Conservation (phyloP, 106 monocot species). For the Acorus gramineus region DNA sequence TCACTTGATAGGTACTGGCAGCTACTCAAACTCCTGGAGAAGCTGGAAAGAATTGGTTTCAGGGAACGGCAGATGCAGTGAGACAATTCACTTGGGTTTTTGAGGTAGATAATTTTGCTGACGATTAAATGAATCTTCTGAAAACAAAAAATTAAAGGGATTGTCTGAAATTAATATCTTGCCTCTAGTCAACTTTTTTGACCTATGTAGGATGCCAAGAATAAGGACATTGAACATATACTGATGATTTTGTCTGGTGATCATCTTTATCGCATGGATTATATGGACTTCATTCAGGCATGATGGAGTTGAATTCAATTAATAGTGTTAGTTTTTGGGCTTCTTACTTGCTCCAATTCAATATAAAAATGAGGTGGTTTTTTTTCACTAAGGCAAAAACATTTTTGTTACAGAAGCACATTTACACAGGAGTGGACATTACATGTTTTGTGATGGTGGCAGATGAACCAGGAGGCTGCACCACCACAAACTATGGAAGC, state of each 20-base stretch:
- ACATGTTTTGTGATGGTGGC: neutral
- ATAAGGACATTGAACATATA: conserved; percentile 72
- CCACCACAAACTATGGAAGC: conserved; percentile 29
- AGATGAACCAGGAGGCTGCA: conserved; percentile 2
- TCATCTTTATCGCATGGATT: conserved; percentile 91
- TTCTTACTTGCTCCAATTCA: neutral
- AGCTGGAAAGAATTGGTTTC: conserved; percentile 88
- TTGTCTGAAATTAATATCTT: neutral
- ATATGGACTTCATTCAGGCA: conserved; percentile 88
- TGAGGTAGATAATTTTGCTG: conserved; percentile 35
- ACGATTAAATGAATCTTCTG: neutral
- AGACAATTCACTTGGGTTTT: conserved; percentile 92
- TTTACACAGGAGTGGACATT: conserved; percentile 30
- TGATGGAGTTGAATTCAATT: neutral
- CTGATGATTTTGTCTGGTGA: conserved; percentile 79
- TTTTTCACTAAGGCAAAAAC: neutral
- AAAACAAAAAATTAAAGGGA: neutral
- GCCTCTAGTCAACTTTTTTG: neutral
- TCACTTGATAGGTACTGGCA: conserved; percentile 55
- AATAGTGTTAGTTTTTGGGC: neutral
- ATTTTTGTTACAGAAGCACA: conserved; percentile 91
- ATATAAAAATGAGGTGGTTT: neutral
- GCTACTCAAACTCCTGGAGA: conserved; percentile 91
- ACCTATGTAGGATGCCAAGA: conserved; percentile 50
- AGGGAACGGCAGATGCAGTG: conserved; percentile 93